A percentile compares a stretch with the other conserved stretches of the same genome.
Conservation (phyloP, 805 yeast genomes). For the Zygosaccharomyces rouxii region DNA sequence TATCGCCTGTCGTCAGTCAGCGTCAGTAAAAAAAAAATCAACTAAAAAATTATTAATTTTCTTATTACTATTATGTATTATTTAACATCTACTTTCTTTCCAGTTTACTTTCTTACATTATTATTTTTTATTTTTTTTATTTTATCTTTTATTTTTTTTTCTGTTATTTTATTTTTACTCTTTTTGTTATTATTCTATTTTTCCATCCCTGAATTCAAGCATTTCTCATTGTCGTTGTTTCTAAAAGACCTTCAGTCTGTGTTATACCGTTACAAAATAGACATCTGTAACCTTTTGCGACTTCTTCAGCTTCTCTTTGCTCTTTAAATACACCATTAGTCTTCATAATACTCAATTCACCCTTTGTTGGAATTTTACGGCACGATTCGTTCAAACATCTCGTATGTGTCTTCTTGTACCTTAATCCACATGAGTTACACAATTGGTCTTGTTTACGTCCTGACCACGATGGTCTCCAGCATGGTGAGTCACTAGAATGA, state of each 20-base stretch:
- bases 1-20: not conserved
- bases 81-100: not conserved
- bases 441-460: constrained; percentile 77
- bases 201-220: not conserved
- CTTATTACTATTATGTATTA: not conserved
- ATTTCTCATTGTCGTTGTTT: not conserved
- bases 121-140: no score
- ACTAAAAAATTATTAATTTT: not conserved
- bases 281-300: constrained; percentile 44
- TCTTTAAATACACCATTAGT: constrained; percentile 50
- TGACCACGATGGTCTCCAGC: constrained; percentile 99
- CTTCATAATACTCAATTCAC: constrained; percentile 89
- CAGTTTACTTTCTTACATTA: no score
- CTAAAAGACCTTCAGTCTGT: constrained; percentile 16
- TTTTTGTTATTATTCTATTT: not conserved
- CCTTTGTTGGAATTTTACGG: constrained; percentile 89
- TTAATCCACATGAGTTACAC: constrained; percentile 92
- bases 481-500: constrained; percentile 85
- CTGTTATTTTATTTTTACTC: not conserved
- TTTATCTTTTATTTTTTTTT: not conserved
- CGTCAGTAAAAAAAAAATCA: not conserved
- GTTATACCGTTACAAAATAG: constrained; percentile 38
- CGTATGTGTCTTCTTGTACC: constrained; percentile 92
- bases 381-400: constrained; percentile 75
- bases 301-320: constrained; percentile 29